Evolutionary conservation across 2,329 filamentous ascomycete species (phyloP).

Genomic region (Cladophialophora yegresii): DNA sequence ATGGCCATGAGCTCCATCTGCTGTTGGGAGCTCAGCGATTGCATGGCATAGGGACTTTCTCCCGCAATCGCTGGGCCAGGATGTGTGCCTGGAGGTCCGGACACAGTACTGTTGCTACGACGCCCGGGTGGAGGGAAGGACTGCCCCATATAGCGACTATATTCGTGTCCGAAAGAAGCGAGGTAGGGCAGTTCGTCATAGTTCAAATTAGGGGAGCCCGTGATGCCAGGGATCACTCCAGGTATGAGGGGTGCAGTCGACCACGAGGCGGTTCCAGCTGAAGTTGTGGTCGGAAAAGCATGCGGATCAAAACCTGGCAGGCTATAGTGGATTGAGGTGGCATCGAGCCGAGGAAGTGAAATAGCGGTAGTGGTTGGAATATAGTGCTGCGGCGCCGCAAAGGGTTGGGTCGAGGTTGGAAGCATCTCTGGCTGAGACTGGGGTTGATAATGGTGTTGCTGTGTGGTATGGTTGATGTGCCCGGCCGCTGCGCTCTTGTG

Average conservation of each 20-base stretch:
- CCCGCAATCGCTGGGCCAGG: conserved; percentile 42
- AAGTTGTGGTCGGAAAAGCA: conserved; percentile 15
- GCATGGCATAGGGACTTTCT: conserved; percentile 54
- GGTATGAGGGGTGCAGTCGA: conserved; percentile 28
- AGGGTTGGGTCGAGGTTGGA: conserved; percentile 13
- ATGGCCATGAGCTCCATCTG: conserved; percentile 80
- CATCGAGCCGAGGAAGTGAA: conserved; percentile 14
- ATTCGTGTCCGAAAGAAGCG: conserved; percentile 49
- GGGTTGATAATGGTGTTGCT: conserved; percentile 14
- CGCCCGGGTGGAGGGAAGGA: conserved; percentile 46
- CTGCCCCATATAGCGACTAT: conserved; percentile 52
- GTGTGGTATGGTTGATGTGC: conserved; percentile 23
- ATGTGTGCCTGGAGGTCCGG: neutral
- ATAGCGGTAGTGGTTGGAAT: conserved; percentile 10
- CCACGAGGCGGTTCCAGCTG: conserved; percentile 20
- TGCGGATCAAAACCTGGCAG: conserved; percentile 30
- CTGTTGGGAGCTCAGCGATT: conserved; percentile 75
- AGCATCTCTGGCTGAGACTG: conserved; percentile 11
- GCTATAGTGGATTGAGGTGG: conserved; percentile 30
- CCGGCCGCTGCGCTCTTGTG: conserved; percentile 37
- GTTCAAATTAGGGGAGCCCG: conserved; percentile 30
- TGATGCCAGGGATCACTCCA: conserved; percentile 30
- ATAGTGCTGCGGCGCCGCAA: conserved; percentile 19
- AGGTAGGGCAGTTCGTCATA: conserved; percentile 44
- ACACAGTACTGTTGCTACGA: neutral